Percentiles rank a stretch among this genome's conserved stretches.
Evolutionary conservation across 129 eudicot genomes (phyloP).

Genomic region (Helianthus tuberosus): DNA sequence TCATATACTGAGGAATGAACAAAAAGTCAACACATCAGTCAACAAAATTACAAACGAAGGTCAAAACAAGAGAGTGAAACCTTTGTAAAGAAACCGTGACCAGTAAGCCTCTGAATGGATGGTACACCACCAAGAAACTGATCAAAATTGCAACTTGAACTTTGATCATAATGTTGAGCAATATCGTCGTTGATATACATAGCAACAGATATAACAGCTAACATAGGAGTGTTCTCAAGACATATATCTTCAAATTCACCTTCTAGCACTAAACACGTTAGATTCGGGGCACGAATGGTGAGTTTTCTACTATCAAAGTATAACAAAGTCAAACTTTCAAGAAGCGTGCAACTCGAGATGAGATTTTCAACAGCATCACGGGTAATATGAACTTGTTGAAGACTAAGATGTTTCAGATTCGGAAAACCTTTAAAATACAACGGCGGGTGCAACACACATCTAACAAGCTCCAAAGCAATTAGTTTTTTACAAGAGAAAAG

Average conservation of each 20-base stretch:
- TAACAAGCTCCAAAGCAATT: slow-evolving; percentile 73
- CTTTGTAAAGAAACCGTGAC: slow-evolving; percentile 89
- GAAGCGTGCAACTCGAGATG: slow-evolving; percentile 84
- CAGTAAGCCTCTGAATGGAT: slow-evolving; percentile 72
- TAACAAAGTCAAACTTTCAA: slow-evolving; percentile 76
- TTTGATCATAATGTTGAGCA: slow-evolving; percentile 75
- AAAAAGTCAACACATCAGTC: neutral
- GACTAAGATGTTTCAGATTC: slow-evolving; percentile 61
- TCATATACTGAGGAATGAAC: slow-evolving; percentile 58
- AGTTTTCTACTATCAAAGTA: slow-evolving; percentile 85
- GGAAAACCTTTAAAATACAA: slow-evolving; percentile 63
- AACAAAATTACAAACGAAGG: neutral
- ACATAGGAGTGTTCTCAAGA: slow-evolving; percentile 73
- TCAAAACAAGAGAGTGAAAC: slow-evolving; percentile 32
- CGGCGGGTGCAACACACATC: slow-evolving; percentile 91
- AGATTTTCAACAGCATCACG: slow-evolving; percentile 70
- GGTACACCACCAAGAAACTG: slow-evolving; percentile 94
- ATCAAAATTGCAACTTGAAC: slow-evolving; percentile 83
- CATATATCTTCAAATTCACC: slow-evolving; percentile 91
- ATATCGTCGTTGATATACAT: slow-evolving; percentile 83
- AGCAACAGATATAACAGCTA: slow-evolving; percentile 73
- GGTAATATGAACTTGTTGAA: slow-evolving; percentile 81
- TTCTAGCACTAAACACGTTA: slow-evolving; percentile 70
- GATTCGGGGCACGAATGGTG: slow-evolving; percentile 82
- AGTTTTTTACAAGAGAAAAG: slow-evolving; percentile 60